Evolutionary conservation across 2,329 filamentous ascomycete species (phyloP).

Genomic region (Leptographium radiaticola): DNA sequence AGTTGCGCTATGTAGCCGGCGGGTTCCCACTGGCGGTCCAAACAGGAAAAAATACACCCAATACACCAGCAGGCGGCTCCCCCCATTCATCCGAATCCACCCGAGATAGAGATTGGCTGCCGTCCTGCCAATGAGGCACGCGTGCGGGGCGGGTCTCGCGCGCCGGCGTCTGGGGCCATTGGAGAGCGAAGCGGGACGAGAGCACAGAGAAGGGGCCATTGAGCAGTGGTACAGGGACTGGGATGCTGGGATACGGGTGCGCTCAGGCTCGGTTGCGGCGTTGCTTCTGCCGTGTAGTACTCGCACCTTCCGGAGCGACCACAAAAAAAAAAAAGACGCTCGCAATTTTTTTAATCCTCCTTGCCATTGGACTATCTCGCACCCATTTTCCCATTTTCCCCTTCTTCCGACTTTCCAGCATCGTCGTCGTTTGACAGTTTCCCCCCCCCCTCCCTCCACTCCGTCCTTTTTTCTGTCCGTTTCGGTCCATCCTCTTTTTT

Average conservation of each 20-base stretch:
- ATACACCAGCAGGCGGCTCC: not conserved
- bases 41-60: not conserved
- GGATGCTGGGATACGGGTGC: no score
- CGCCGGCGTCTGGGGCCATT: not conserved
- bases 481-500: conserved; percentile 12
- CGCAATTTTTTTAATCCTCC: not conserved
- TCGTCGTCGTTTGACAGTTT: conserved; percentile 2
- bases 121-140: not conserved
- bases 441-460: conserved; percentile 6
- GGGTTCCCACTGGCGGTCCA: not conserved
- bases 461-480: conserved; percentile 9
- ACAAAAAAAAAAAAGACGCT: not conserved
- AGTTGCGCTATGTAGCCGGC: not conserved
- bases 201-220: no score
- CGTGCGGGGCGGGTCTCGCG: not conserved
- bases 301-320: no score
- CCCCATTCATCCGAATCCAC: conserved; percentile 13
- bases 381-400: not conserved
- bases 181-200: not conserved
- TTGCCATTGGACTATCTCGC: not conserved
- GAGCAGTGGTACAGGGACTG: no score
- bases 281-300: no score
- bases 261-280: no score
- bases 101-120: conserved; percentile 9
- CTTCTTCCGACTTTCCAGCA: not conserved